Evolutionary conservation across 495 filamentous ascomycete genomes (phyloP).

Genomic region (Penicillium cinerascens): DNA sequence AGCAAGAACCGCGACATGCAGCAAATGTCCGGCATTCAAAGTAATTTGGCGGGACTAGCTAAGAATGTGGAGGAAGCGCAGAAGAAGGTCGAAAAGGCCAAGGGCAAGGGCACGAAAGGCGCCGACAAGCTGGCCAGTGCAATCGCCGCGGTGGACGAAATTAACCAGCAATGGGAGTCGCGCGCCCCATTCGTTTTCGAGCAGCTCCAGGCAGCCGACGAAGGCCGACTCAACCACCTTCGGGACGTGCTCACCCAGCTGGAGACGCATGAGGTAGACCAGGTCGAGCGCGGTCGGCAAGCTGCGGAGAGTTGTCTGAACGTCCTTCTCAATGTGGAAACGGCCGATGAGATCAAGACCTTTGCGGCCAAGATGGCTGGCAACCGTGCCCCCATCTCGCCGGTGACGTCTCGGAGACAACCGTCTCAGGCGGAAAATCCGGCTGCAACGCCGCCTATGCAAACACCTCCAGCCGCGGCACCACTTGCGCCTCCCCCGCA

Average conservation of each 20-base stretch:
- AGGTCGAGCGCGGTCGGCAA: slow-evolving; percentile 71
- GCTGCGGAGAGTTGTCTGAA: slow-evolving; percentile 81
- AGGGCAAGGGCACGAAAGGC: slow-evolving; percentile 73
- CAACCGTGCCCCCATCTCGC: slow-evolving; percentile 10
- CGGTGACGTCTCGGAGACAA: slow-evolving; percentile 15
- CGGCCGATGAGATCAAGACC: slow-evolving; percentile 82
- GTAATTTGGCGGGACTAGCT: slow-evolving; percentile 74
- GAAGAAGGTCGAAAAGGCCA: slow-evolving; percentile 83
- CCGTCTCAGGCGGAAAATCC: slow-evolving; percentile 16
- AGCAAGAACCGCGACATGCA: slow-evolving; percentile 77
- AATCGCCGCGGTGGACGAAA: slow-evolving; percentile 67
- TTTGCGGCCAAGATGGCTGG: slow-evolving; percentile 60
- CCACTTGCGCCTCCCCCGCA: slow-evolving; percentile 41
- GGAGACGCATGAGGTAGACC: slow-evolving; percentile 89
- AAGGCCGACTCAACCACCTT: slow-evolving; percentile 83
- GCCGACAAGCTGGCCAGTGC: slow-evolving; percentile 78
- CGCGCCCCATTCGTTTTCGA: slow-evolving; percentile 96
- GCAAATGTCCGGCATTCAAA: slow-evolving; percentile 76
- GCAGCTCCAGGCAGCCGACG: slow-evolving; percentile 86
- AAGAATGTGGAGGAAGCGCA: slow-evolving; percentile 81
- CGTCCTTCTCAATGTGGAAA: slow-evolving; percentile 81
- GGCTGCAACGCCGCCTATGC: slow-evolving; percentile 4
- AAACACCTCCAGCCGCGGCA: slow-evolving; percentile 11
- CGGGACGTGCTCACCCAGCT: slow-evolving; percentile 90
- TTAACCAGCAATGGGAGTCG: slow-evolving; percentile 86